These are phyloP conservation scores for Pseudozyma sp. DNA, from an alignment of 1,284 basidiomycete species.

Conservation along the genomic window DNA sequence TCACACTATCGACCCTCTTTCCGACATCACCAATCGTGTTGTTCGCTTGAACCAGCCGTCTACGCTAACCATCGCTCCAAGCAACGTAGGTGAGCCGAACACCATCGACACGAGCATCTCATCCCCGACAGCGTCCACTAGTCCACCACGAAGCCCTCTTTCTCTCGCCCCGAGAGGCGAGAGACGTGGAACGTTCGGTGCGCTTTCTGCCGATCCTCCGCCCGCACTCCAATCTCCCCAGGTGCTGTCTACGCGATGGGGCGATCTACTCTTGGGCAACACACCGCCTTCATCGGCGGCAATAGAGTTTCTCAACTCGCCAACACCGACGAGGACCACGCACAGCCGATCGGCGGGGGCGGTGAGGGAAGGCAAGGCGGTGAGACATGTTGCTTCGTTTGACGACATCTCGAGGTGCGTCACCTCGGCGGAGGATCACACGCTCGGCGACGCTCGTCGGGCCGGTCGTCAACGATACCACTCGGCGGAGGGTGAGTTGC, in stretches of 20 bases:
- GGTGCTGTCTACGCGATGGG: neutral
- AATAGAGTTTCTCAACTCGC: slow-evolving; percentile 23
- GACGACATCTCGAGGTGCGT: slow-evolving; percentile 2
- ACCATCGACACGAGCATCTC: no score
- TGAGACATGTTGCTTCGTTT: slow-evolving; percentile 16
- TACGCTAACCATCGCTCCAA: no score
- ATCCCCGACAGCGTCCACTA: no score
- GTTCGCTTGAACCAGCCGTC: neutral
- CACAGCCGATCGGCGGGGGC: neutral
- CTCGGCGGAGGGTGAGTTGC: slow-evolving; percentile 10
- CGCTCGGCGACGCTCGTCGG: slow-evolving; percentile 3
- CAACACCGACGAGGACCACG: neutral
- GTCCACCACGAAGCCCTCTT: no score
- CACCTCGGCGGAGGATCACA: no score
- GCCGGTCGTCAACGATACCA: slow-evolving; percentile 16
- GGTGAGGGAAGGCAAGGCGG: neutral
- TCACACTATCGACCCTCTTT: neutral
- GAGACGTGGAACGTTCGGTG: slow-evolving; percentile 21
- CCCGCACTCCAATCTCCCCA: no score
- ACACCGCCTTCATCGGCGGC: slow-evolving; percentile 21
- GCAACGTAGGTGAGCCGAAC: no score
- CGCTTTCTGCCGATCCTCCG: neutral
- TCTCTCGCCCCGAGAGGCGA: neutral
- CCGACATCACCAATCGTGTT: neutral
- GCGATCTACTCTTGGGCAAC: neutral